Conservation (phyloP, 768 basidiomycete genomes). For the Pholiota microspora region DNA sequence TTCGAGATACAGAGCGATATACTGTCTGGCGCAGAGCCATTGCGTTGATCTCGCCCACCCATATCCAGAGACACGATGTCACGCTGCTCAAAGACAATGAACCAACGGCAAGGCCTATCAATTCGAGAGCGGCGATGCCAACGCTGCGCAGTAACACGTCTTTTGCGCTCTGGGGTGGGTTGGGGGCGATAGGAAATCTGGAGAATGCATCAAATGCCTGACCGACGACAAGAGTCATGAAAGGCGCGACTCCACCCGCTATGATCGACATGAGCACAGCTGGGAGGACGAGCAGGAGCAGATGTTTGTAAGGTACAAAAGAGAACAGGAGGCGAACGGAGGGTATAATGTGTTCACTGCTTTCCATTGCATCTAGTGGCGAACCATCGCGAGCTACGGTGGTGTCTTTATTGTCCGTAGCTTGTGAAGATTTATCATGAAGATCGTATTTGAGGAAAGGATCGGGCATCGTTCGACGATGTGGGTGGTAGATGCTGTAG, state of each 20-base stretch:
- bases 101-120: constrained; percentile 63
- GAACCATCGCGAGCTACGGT: too few species aligned
- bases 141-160: constrained; percentile 53
- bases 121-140: constrained; percentile 60
- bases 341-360: background rate
- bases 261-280: constrained; percentile 58
- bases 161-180: constrained; percentile 37
- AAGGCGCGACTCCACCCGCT: constrained; percentile 73
- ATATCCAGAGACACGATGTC: constrained; percentile 82
- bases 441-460: too few species aligned
- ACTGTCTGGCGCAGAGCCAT: constrained; percentile 64
- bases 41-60: constrained; percentile 80
- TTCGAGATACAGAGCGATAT: constrained; percentile 62
- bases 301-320: constrained; percentile 55
- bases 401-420: too few species aligned
- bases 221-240: constrained; percentile 84
- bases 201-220: constrained; percentile 76
- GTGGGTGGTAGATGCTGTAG: too few species aligned
- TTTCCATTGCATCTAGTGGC: background rate
- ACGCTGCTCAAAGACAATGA: constrained; percentile 71
- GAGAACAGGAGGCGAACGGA: constrained; percentile 67
- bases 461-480: too few species aligned
- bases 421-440: too few species aligned
- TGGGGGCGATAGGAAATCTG: constrained; percentile 47
- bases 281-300: constrained; percentile 58